These are phyloP conservation scores for Blumeria graminis DNA, from an alignment of 2,329 filamentous ascomycete genomes.

Conservation along the genomic window DNA sequence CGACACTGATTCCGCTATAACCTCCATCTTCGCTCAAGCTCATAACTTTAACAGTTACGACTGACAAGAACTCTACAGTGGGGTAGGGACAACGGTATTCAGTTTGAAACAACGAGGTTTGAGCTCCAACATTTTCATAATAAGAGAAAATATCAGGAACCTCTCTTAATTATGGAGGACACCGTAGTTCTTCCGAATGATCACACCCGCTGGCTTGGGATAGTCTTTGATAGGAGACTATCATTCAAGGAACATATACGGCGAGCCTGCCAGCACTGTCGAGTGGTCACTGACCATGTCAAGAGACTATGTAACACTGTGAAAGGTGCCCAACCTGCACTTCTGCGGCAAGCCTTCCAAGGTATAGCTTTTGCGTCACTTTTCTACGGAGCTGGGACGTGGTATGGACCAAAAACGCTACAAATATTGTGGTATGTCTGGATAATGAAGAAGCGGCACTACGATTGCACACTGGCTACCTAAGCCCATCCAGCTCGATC, in stretches of 20 bases:
- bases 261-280: neutral
- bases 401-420: neutral
- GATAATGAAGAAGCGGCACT: neutral
- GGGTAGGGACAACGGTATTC: neutral
- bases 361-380: neutral
- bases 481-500: neutral
- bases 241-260: neutral
- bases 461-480: neutral
- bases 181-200: neutral
- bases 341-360: neutral
- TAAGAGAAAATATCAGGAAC: neutral
- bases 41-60: too few relatives aligned
- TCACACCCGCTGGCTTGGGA: neutral
- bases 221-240: neutral
- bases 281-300: neutral
- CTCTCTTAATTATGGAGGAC: neutral
- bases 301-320: neutral
- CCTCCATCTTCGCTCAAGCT: too few relatives aligned
- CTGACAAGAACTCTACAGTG: neutral
- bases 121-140: neutral
- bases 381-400: neutral
- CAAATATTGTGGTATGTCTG: neutral
- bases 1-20: too few relatives aligned
- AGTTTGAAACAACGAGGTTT: neutral
- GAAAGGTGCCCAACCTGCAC: neutral